Evolutionary conservation across 2,329 filamentous ascomycete genomes (phyloP).

Genomic region (Dothideomycetes sp.): DNA sequence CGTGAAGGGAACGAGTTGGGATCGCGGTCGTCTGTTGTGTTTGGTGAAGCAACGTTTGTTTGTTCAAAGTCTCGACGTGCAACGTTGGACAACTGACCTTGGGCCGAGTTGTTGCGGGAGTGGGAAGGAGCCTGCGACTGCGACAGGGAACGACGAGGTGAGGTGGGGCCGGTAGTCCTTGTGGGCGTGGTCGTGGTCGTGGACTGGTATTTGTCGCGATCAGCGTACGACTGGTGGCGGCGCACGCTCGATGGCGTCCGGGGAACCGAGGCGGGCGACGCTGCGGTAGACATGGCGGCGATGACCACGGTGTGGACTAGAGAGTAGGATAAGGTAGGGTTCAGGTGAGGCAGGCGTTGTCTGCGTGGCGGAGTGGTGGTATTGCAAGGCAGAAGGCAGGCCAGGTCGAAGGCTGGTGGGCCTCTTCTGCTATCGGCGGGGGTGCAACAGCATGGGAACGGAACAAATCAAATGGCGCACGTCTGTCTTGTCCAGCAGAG

Average conservation of each 20-base stretch:
- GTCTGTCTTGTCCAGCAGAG: no score
- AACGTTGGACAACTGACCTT: slow-evolving; percentile 35
- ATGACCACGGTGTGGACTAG: no score
- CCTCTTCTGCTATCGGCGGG: background rate
- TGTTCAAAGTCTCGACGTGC: slow-evolving; percentile 65
- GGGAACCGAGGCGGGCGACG: slow-evolving; percentile 34
- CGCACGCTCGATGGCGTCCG: slow-evolving; percentile 36
- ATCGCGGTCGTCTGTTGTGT: slow-evolving; percentile 47
- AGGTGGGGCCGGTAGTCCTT: slow-evolving; percentile 19
- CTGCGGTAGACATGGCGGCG: slow-evolving; percentile 30
- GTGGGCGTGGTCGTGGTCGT: slow-evolving; percentile 31
- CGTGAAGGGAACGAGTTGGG: slow-evolving; percentile 26
- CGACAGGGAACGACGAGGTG: slow-evolving; percentile 25
- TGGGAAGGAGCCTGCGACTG: slow-evolving; percentile 18
- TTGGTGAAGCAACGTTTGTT: slow-evolving; percentile 48
- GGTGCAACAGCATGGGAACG: background rate
- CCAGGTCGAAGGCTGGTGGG: background rate
- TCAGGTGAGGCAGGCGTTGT: no score
- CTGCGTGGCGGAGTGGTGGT: background rate
- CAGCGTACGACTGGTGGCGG: slow-evolving; percentile 33
- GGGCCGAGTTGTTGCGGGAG: slow-evolving; percentile 21
- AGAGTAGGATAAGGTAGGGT: no score
- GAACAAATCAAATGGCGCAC: no score
- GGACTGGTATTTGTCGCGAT: slow-evolving; percentile 32
- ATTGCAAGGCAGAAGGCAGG: background rate